These are phyloP conservation scores for Fragaria iinumae DNA, from an alignment of 306 rosid species.

Conservation along the genomic window DNA sequence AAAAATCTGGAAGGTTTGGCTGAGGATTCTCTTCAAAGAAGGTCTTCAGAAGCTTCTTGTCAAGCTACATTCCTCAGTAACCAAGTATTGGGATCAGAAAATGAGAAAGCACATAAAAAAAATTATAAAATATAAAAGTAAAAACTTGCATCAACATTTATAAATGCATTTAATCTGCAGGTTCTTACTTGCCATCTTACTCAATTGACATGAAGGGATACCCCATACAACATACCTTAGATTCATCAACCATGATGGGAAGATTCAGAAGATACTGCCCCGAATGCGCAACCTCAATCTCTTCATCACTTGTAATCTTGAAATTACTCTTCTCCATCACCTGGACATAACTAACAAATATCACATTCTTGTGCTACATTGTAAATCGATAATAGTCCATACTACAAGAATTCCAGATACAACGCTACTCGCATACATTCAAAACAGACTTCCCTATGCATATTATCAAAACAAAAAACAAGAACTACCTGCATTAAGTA, in stretches of 20 bases:
- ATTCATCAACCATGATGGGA: slow-evolving; percentile 85
- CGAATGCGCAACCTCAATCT: slow-evolving; percentile 78
- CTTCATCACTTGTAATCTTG: slow-evolving; percentile 72
- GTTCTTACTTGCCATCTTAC: not conserved
- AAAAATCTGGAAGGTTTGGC: slow-evolving; percentile 69
- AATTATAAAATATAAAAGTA: slow-evolving; percentile 7
- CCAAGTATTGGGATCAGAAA: slow-evolving; percentile 17
- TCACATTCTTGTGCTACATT: not conserved
- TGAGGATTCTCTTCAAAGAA: slow-evolving; percentile 61
- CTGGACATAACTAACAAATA: slow-evolving; percentile 30
- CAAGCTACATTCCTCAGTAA: slow-evolving; percentile 61
- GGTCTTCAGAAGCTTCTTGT: slow-evolving; percentile 70
- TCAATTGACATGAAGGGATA: not conserved
- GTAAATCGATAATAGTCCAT: not conserved
- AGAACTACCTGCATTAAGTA: slow-evolving; percentile 73
- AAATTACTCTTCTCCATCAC: slow-evolving; percentile 97
- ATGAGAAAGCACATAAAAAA: slow-evolving; percentile 26
- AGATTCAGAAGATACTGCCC: slow-evolving; percentile 97
- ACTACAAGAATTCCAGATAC: not conserved
- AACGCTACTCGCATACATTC: not conserved
- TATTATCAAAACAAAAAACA: not conserved
- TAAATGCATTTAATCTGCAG: not conserved
- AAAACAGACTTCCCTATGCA: not conserved
- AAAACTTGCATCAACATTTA: not conserved
- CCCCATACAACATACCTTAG: slow-evolving; percentile 58